Evolutionary conservation across 257 asterid species (phyloP), one percentile per base, ranked within the genome.

Genomic region (Petunia axillaris): DNA sequence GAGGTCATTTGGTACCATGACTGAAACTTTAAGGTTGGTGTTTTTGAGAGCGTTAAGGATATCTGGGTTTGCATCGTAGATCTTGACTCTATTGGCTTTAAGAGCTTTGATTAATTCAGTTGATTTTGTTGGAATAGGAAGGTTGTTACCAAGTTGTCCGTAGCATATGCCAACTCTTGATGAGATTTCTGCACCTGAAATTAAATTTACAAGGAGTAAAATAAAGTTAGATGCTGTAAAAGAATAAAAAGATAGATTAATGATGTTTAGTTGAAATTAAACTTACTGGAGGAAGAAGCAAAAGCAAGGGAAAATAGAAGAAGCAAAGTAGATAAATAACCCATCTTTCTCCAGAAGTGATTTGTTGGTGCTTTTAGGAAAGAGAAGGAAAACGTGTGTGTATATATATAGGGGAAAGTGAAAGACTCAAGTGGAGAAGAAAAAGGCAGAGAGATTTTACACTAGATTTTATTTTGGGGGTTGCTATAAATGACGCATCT

Each of bases 71-170:
- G 93, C 83, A 76, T 87, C 94, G 83, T 95, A 95, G 89, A 95
- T 89, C 87, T 95, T 95, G 88, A 95, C 85, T 68, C 91, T 81
- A 78, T 88, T 88, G 80, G 93, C 96, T 48, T 89, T 85, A 82
- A 95, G 90, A 2, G 85, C 83, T 15, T 85, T 82, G 86, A 92
- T 88, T 80, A 95, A 90, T 10, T 89, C 39, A 3, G 89, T 81
- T 13, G 99, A 91, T 43, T 84, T 64, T 5, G 86, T 35, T 16
- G 97, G 96, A 13, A 84, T 8, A 15, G 93, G 95, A 53, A 95
- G 94, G 57, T 95, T 87, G 91, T 93, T 89, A 14, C 98, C 99
- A n/a, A 95, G 93, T 57, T 92, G 93, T 66, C 98, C 99, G 77
- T 95, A 92, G 89, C 98, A 93, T 82, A 95, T 85, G 10, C 99